Conservation (phyloP, 176 grass and related monocot genomes). For the Carex littledalei region DNA sequence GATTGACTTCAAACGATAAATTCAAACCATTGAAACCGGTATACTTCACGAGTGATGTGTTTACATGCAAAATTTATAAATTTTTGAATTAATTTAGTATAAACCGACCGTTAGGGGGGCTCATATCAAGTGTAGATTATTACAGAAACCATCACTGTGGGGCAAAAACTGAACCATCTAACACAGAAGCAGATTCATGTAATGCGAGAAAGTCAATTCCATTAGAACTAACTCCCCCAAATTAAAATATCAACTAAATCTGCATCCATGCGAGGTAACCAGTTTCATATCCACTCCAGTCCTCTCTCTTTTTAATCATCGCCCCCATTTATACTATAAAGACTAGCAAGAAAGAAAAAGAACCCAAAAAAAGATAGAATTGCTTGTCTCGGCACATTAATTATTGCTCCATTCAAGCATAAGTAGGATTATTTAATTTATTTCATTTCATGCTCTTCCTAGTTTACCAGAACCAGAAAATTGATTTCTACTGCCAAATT, state of each 20-base stretch:
- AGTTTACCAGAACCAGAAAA: neutral
- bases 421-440: neutral
- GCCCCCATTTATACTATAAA: neutral
- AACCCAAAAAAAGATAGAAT: neutral
- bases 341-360: neutral
- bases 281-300: neutral
- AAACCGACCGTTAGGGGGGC: neutral
- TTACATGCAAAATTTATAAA: too few relatives aligned
- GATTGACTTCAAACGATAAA: too few relatives aligned
- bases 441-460: neutral
- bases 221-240: neutral
- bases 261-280: neutral
- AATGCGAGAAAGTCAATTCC: neutral
- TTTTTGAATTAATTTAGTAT: too few relatives aligned
- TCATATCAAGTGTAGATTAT: constrained; percentile 17
- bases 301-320: neutral
- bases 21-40: too few relatives aligned
- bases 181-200: neutral
- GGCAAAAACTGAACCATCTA: neutral
- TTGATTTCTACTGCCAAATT: neutral
- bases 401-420: neutral
- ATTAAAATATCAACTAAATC: neutral
- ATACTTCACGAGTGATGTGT: too few relatives aligned
- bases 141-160: neutral
- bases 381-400: neutral